Evolutionary conservation across 1,284 basidiomycete genomes (phyloP).

Genomic region (Cystobasidium slooffiae): DNA sequence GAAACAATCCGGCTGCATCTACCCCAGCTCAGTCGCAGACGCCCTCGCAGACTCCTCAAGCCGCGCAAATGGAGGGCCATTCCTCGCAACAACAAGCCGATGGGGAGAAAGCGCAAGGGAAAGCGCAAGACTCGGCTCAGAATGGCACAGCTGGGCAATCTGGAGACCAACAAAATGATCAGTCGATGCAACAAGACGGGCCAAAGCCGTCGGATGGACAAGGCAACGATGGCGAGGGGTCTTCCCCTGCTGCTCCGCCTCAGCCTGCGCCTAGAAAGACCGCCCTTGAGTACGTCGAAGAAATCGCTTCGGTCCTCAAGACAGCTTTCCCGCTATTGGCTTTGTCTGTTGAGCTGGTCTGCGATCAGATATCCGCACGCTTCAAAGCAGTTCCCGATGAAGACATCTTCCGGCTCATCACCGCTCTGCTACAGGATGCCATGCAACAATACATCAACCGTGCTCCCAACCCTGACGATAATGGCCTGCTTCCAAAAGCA

Average conservation of each 20-base stretch:
- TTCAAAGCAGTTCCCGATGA: constrained; percentile 93
- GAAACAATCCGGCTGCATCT: background rate
- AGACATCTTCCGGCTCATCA: constrained; percentile 90
- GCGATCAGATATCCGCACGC: constrained; percentile 88
- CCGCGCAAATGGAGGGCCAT: constrained; percentile 30
- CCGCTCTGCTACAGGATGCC: constrained; percentile 74
- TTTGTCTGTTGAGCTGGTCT: constrained; percentile 94
- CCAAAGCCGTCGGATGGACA: background rate
- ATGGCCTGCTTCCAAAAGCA: constrained; percentile 70
- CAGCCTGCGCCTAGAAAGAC: constrained; percentile 26
- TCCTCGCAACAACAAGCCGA: constrained; percentile 28
- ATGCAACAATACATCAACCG: constrained; percentile 73
- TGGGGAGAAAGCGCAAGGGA: background rate
- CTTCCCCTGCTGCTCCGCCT: constrained; percentile 48
- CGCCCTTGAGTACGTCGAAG: constrained; percentile 72
- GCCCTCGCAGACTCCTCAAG: constrained; percentile 42
- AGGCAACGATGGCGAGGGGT: constrained; percentile 24
- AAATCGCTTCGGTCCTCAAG: constrained; percentile 91
- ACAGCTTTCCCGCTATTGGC: constrained; percentile 95
- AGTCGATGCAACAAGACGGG: background rate
- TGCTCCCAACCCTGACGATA: constrained; percentile 63
- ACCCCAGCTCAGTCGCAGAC: constrained; percentile 9
- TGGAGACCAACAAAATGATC: constrained; percentile 10
- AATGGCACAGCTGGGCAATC: constrained; percentile 1
- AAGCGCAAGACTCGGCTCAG: background rate